phyloP scores from a whole-genome alignment of 2,329 filamentous ascomycete genomes.

The Fusarium sp. region DNA sequence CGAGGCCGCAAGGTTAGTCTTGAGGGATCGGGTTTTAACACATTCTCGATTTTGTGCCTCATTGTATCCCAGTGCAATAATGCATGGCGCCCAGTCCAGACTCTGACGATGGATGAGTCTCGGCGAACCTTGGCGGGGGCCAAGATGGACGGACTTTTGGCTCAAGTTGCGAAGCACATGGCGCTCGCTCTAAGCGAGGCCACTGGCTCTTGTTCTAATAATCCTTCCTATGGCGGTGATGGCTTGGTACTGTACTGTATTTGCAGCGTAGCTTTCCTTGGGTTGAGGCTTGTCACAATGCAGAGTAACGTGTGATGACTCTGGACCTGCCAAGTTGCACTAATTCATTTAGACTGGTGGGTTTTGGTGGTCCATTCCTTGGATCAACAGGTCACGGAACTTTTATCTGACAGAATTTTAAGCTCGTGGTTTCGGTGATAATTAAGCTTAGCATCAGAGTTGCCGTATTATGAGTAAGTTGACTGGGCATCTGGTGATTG shows the following conservation, averaged over 20 bases:
- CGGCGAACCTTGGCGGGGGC: constrained; percentile 34
- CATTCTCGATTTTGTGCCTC: constrained; percentile 6
- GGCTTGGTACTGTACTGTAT: neutral
- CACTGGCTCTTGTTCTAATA: constrained; percentile 30
- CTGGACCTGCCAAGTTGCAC: constrained; percentile 17
- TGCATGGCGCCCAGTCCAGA: constrained; percentile 36
- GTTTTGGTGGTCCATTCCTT: neutral
- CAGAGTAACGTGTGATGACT: constrained; percentile 26
- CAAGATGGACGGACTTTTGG: constrained; percentile 31
- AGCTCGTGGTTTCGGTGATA: constrained; percentile 5
- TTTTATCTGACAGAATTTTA: neutral
- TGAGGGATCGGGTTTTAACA: neutral
- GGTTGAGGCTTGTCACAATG: constrained; percentile 26
- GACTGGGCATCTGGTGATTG: neutral
- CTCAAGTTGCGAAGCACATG: constrained; percentile 39
- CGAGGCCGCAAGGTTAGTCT: neutral
- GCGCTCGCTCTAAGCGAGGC: constrained; percentile 33
- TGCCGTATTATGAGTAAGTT: constrained; percentile 6
- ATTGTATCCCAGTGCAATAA: constrained; percentile 10
- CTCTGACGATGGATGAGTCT: constrained; percentile 28
- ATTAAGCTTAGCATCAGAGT: constrained; percentile 20
- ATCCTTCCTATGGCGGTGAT: constrained; percentile 2
- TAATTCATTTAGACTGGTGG: constrained; percentile 1
- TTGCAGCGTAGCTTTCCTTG: neutral
- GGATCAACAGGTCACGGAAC: neutral